These are phyloP conservation scores for Eucalyptus victrix DNA, from an alignment of 345 rosid genomes.

Conservation along the genomic window DNA sequence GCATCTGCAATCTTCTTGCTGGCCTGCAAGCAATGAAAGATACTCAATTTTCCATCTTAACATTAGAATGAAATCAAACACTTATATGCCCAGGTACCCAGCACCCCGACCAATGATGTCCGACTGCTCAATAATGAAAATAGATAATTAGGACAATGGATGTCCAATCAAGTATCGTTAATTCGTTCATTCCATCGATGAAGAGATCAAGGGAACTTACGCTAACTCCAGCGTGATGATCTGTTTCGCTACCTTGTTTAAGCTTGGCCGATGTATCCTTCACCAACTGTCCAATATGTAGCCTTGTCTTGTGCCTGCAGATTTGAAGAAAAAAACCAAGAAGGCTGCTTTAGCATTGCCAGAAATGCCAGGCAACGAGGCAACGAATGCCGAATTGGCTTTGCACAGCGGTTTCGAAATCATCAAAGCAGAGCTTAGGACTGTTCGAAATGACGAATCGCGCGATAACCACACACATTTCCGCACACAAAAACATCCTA, in stretches of 20 bases:
- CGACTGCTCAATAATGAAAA: background rate
- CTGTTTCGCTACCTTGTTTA: conserved; percentile 80
- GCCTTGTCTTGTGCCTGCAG: conserved; percentile 74
- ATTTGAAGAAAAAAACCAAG: background rate
- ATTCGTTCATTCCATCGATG: background rate
- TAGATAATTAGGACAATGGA: background rate
- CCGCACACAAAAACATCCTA: background rate
- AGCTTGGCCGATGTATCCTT: conserved; percentile 94
- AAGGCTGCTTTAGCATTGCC: background rate
- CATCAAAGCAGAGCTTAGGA: background rate
- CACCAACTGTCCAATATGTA: conserved; percentile 76
- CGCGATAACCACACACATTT: background rate
- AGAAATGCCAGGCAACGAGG: background rate
- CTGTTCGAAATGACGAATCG: background rate
- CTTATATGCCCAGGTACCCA: background rate
- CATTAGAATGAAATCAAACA: background rate
- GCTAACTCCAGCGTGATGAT: conserved; percentile 66
- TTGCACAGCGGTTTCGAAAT: background rate
- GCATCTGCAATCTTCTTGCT: conserved; percentile 93
- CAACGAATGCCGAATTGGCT: background rate
- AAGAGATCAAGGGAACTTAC: conserved; percentile 2
- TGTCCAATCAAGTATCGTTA: background rate
- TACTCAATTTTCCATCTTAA: background rate
- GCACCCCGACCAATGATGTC: background rate
- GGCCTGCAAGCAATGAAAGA: conserved; percentile 2